Evolutionary conservation across 495 filamentous ascomycete genomes (phyloP).

Genomic region (Hapsidospora chrysogenum): DNA sequence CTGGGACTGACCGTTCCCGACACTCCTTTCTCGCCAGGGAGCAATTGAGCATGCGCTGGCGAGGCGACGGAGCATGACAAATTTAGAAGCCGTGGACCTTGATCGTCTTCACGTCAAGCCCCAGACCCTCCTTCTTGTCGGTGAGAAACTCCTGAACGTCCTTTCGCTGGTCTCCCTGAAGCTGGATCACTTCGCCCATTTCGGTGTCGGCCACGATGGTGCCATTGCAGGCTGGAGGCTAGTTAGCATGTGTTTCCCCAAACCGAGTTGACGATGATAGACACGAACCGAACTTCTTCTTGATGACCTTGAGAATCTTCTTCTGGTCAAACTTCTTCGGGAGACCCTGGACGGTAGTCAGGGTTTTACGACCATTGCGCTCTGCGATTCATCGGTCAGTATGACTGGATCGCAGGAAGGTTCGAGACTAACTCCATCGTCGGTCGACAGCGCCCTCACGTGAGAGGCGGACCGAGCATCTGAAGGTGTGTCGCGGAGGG

Average conservation of each 20-base stretch:
- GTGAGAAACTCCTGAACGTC: slow-evolving; percentile 95
- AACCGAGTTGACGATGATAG: neutral
- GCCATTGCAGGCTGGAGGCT: slow-evolving; percentile 85
- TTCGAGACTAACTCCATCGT: no score
- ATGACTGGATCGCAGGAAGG: no score
- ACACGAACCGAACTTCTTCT: slow-evolving; percentile 97
- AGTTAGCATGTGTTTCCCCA: slow-evolving; percentile 5
- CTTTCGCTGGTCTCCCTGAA: slow-evolving; percentile 97
- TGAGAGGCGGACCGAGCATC: no score
- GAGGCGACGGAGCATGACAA: slow-evolving; percentile 2
- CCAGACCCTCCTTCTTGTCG: slow-evolving; percentile 85
- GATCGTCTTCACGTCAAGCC: slow-evolving; percentile 89
- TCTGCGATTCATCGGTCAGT: slow-evolving; percentile 35
- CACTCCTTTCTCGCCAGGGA: no score
- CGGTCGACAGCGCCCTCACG: no score
- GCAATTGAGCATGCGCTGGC: no score
- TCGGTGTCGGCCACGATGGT: slow-evolving; percentile 93
- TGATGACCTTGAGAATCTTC: slow-evolving; percentile 99
- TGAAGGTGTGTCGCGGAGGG: neutral
- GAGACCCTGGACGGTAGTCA: slow-evolving; percentile 97
- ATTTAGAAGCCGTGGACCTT: slow-evolving; percentile 81
- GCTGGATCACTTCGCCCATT: slow-evolving; percentile 99
- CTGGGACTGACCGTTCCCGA: no score
- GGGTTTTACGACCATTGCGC: slow-evolving; percentile 99
- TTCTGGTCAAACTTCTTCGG: slow-evolving; percentile 98